Evolutionary conservation across 176 grass and related monocot genomes (phyloP).

Genomic region (Dendrocalamus sinicus): DNA sequence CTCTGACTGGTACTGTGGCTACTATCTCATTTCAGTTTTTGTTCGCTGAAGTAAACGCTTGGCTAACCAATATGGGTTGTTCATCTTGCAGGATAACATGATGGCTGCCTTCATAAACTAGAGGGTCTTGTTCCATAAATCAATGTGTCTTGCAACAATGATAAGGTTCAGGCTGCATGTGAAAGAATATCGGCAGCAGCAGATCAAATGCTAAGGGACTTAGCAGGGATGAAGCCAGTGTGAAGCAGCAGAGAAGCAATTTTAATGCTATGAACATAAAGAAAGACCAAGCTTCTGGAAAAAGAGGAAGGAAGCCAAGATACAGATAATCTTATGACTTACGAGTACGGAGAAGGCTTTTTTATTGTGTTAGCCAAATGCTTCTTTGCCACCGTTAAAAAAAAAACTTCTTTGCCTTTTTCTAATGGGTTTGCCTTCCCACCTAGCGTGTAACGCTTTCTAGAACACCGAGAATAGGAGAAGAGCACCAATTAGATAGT

Average conservation of each 20-base stretch:
- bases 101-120: not conserved
- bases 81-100: constrained; percentile 31
- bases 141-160: constrained; percentile 46
- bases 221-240: constrained; percentile 56
- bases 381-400: not conserved
- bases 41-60: constrained; percentile 25
- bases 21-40: constrained; percentile 21
- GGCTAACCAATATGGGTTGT: constrained; percentile 16
- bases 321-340: constrained; percentile 51
- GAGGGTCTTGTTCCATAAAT: not conserved
- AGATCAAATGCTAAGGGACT: constrained; percentile 50
- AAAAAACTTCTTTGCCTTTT: not conserved
- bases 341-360: constrained; percentile 62
- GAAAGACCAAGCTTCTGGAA: constrained; percentile 54
- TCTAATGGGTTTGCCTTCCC: not conserved
- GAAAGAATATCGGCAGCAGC: constrained; percentile 52
- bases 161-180: constrained; percentile 36
- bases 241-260: constrained; percentile 40
- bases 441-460: not conserved
- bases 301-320: constrained; percentile 57
- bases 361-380: constrained; percentile 43
- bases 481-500: constrained; percentile 36
- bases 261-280: constrained; percentile 64
- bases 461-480: constrained; percentile 11
- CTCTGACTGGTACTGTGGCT: constrained; percentile 20